A percentile compares a stretch with the other conserved stretches of the same genome.
phyloP scores from a whole-genome alignment of 73 alveolate species.

The Blepharisma stoltei region DNA sequence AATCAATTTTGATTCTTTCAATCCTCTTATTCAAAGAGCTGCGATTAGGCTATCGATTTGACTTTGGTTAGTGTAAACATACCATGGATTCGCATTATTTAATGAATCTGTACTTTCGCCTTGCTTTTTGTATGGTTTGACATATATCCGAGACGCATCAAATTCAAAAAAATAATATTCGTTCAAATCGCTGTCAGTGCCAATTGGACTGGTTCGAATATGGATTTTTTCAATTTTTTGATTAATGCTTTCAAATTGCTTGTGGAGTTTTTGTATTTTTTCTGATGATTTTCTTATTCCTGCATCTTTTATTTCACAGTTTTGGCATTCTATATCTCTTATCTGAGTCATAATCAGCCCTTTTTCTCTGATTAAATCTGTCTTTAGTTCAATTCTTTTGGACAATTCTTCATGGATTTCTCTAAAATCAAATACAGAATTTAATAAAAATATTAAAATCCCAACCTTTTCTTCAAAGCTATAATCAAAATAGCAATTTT shows the following conservation, averaged over 20 bases:
- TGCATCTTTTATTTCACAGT: neutral
- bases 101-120: too few species aligned
- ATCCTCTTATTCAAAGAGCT: neutral
- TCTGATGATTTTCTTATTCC: neutral
- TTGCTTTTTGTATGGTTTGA: too few species aligned
- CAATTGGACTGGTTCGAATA: neutral
- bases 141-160: neutral
- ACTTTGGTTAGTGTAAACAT: neutral
- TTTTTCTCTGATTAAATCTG: slow-evolving; percentile 1
- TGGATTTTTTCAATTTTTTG: slow-evolving; percentile 6
- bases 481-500: neutral
- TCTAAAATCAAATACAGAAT: neutral
- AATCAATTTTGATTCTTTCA: neutral
- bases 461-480: neutral
- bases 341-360: neutral
- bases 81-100: neutral
- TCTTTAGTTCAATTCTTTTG: neutral
- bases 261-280: neutral
- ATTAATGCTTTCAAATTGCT: neutral
- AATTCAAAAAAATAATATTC: slow-evolving; percentile 5
- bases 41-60: neutral
- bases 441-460: neutral
- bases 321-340: neutral
- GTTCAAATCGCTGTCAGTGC: neutral
- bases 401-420: neutral